A percentile compares a stretch with the other conserved stretches of the same genome.
These are phyloP conservation scores for Endocarpon pusillum DNA, from an alignment of 495 filamentous ascomycete species.

Conservation along the genomic window DNA sequence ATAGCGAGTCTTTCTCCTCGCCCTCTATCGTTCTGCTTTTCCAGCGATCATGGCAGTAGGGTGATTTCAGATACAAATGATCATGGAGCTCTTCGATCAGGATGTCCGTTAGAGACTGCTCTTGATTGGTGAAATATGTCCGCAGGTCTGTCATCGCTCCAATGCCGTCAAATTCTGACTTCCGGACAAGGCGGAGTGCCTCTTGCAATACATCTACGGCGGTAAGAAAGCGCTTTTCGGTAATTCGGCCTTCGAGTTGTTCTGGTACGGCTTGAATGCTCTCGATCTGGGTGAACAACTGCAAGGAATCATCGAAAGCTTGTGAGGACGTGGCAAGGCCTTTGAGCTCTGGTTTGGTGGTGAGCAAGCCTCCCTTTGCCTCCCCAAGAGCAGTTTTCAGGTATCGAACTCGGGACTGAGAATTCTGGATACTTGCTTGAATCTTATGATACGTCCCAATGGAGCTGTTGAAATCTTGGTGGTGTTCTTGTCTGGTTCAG, in stretches of 20 bases:
- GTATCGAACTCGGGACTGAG: constrained; percentile 66
- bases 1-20: constrained; percentile 33
- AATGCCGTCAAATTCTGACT: constrained; percentile 80
- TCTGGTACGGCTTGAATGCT: constrained; percentile 83
- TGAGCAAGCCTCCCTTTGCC: constrained; percentile 65
- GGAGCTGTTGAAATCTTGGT: constrained; percentile 97
- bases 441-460: constrained; percentile 99
- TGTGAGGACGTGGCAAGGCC: constrained; percentile 70
- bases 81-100: constrained; percentile 92
- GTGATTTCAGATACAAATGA: constrained; percentile 91
- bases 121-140: constrained; percentile 82
- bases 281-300: constrained; percentile 68
- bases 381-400: constrained; percentile 69
- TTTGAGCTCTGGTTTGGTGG: constrained; percentile 82
- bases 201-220: constrained; percentile 86
- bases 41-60: constrained; percentile 91
- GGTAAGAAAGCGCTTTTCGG: constrained; percentile 85
- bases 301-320: constrained; percentile 80
- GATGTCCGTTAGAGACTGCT: constrained; percentile 81
- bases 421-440: constrained; percentile 76
- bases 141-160: constrained; percentile 74
- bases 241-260: constrained; percentile 79
- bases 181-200: constrained; percentile 62
- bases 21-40: constrained; percentile 37
- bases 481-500: constrained; percentile 46